These are phyloP conservation scores for Aspergillus ochraceoroseus DNA, from an alignment of 2,329 filamentous ascomycete genomes.

Conservation along the genomic window DNA sequence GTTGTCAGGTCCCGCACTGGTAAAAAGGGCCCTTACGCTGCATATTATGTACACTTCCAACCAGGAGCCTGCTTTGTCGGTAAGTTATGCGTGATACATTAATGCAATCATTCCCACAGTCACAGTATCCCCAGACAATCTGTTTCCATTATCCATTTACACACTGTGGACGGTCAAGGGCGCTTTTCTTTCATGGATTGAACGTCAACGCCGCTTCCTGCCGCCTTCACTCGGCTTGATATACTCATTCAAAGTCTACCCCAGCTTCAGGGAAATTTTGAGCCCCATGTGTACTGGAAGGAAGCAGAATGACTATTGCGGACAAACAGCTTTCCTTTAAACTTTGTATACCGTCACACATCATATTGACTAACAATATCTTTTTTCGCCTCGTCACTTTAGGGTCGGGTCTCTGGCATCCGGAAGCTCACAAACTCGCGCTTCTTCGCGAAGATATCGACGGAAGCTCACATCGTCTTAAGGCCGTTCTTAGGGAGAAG, in stretches of 20 bases:
- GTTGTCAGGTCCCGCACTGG: constrained; percentile 67
- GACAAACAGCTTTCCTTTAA: not conserved
- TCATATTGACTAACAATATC: constrained; percentile 11
- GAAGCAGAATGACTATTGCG: not conserved
- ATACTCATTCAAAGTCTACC: too few species aligned
- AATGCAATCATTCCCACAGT: not conserved
- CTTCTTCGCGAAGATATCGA: constrained; percentile 71
- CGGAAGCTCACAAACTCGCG: constrained; percentile 61
- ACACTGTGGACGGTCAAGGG: too few species aligned
- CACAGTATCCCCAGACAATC: too few species aligned
- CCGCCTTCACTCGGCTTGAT: too few species aligned
- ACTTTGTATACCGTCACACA: not conserved
- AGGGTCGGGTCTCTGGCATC: constrained; percentile 78
- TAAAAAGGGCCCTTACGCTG: constrained; percentile 79
- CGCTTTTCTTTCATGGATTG: too few species aligned
- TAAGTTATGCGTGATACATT: constrained; percentile 39
- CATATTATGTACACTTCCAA: constrained; percentile 81
- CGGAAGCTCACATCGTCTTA: constrained; percentile 64
- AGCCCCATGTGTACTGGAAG: too few species aligned
- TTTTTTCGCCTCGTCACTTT: constrained; percentile 15
- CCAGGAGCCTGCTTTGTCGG: constrained; percentile 67
- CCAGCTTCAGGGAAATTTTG: too few species aligned
- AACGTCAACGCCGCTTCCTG: too few species aligned
- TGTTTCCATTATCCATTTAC: not conserved
- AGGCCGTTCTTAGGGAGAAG: constrained; percentile 59